A percentile compares a stretch with the other conserved stretches of the same genome.
Evolutionary conservation across 73 alveolate genomes (phyloP).

Genomic region (Paramecium sonneborni): DNA sequence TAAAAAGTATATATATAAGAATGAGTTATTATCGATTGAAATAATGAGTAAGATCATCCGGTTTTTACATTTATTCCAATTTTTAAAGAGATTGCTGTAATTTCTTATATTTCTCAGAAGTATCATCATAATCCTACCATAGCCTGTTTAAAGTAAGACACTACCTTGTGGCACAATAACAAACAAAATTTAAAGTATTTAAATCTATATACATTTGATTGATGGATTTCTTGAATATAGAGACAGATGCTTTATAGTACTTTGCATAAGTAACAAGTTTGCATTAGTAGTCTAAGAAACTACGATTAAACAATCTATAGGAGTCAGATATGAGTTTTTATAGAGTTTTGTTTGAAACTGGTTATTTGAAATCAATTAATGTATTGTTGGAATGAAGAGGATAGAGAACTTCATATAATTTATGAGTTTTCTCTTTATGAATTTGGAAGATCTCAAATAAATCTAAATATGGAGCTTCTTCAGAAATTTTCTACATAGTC

Average conservation of each 20-base stretch:
- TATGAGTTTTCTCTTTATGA: not conserved
- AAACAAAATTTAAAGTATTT: not conserved
- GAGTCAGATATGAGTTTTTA: not conserved
- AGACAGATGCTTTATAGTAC: not conserved
- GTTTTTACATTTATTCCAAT: not conserved
- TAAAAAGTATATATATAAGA: not conserved
- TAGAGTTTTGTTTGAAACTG: not conserved
- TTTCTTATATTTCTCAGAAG: not conserved
- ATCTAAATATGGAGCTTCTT: not conserved
- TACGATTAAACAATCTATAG: not conserved
- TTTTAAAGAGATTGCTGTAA: not conserved
- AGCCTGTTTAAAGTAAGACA: not conserved
- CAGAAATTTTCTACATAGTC: not conserved
- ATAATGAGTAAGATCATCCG: conserved; percentile 14
- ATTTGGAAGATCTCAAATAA: not conserved
- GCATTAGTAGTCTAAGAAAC: not conserved
- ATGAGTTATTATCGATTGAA: not conserved
- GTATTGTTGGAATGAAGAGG: not conserved
- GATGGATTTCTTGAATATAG: not conserved
- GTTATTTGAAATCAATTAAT: not conserved
- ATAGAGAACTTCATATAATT: not conserved
- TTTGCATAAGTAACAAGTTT: not conserved
- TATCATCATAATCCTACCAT: not conserved
- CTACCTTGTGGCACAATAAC: not conserved
- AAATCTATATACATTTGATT: conserved; percentile 6